Evolutionary conservation across 202 grass and related monocot species (phyloP).

Genomic region (Cymbopogon flexuosus): DNA sequence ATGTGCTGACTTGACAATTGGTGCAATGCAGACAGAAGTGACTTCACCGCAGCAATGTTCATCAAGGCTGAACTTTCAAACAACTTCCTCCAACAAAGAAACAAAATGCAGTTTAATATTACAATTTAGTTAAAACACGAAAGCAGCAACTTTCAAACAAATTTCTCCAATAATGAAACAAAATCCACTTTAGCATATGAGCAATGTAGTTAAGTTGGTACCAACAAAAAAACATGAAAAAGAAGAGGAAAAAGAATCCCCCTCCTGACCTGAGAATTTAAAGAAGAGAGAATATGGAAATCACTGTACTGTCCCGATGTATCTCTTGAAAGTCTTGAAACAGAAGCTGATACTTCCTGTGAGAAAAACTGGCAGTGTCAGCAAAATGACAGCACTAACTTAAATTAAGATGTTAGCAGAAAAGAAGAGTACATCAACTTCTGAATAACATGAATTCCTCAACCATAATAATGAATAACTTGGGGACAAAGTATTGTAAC

Average conservation of each 20-base stretch:
- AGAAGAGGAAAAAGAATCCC: neutral
- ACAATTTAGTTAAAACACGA: neutral
- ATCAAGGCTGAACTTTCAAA: conserved; percentile 99
- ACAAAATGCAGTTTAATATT: conserved; percentile 37
- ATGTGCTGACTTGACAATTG: conserved; percentile 94
- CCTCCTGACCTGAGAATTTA: conserved; percentile 95
- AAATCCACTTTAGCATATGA: conserved; percentile 21
- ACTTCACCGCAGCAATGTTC: conserved; percentile 87
- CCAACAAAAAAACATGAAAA: neutral
- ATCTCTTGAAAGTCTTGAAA: conserved; percentile 82
- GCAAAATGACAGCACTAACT: neutral
- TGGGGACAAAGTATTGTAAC: conserved; percentile 35
- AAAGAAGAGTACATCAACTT: neutral
- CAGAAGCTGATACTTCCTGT: conserved; percentile 92
- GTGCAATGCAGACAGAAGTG: conserved; percentile 81
- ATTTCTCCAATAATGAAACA: conserved; percentile 38
- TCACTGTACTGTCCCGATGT: conserved; percentile 96
- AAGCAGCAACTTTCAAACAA: conserved; percentile 58
- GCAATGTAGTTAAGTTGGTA: neutral
- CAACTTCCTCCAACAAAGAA: conserved; percentile 65
- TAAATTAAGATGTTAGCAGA: conserved; percentile 1
- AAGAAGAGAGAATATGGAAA: conserved; percentile 96
- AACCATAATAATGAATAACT: neutral
- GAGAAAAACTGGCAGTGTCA: conserved; percentile 25
- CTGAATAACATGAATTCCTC: neutral